Percentiles rank a stretch among this genome's conserved stretches.
phyloP scores from a whole-genome alignment of 2,329 filamentous ascomycete genomes.

The Berkeleyomyces rouxiae region DNA sequence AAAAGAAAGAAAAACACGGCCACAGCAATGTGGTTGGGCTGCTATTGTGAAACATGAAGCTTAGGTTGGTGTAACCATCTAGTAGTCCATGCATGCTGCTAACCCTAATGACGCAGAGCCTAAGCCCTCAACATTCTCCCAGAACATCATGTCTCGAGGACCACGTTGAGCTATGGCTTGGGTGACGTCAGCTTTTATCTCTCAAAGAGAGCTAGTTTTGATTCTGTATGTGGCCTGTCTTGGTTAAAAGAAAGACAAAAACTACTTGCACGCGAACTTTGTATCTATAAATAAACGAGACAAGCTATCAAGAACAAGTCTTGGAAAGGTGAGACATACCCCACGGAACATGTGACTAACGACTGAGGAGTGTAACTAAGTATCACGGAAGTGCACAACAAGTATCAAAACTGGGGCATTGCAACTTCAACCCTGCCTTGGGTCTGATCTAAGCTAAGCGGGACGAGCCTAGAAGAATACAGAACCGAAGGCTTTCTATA shows the following conservation, averaged over 20 bases:
- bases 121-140: no score
- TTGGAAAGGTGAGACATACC: background rate
- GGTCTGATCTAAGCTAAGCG: no score
- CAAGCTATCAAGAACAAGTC: background rate
- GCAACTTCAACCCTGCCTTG: background rate
- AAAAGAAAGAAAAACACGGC: background rate
- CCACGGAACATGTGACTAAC: background rate
- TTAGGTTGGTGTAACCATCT: no score
- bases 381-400: background rate
- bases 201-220: no score
- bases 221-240: background rate
- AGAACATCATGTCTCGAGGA: no score
- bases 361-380: background rate
- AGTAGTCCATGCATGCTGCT: no score
- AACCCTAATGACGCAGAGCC: no score
- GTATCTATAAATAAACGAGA: background rate
- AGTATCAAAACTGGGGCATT: background rate
- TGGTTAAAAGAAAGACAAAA: background rate
- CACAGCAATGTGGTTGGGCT: background rate
- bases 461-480: no score
- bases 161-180: no score
- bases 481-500: background rate
- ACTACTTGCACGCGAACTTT: background rate
- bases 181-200: no score
- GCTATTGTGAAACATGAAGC: no score